Conservation (phyloP, 2,329 filamentous ascomycete species). For the Coniochaeta sp. region DNA sequence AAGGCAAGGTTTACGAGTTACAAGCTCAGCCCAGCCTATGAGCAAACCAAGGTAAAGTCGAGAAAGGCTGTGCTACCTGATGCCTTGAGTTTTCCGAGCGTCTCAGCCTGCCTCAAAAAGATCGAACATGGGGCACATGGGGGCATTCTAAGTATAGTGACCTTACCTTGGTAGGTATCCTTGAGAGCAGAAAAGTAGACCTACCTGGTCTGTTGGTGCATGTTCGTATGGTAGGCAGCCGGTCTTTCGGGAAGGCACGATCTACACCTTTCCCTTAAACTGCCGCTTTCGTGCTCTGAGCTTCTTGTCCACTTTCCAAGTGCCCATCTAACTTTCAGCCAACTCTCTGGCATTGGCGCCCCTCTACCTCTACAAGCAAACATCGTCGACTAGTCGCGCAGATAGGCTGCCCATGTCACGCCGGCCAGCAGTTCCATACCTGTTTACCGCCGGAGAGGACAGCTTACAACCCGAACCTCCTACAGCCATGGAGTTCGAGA, state of each 20-base stretch:
- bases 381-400: neutral
- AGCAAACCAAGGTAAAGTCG: no score
- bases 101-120: no score
- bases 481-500: slow-evolving; percentile 26
- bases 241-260: neutral
- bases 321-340: neutral
- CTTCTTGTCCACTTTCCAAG: neutral
- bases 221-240: neutral
- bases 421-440: neutral
- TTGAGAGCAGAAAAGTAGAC: neutral
- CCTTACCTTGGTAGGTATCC: no score
- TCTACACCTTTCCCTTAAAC: neutral
- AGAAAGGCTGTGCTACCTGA: neutral
- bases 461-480: neutral
- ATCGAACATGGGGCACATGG: no score
- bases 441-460: neutral
- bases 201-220: neutral
- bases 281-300: neutral
- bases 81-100: no score
- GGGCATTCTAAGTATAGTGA: no score
- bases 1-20: neutral
- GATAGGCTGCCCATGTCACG: neutral
- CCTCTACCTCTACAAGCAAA: neutral
- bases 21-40: neutral
- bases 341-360: neutral